These are phyloP conservation scores for Tetrahymena elliotti DNA, from an alignment of 73 alveolate species.

Conservation along the genomic window DNA sequence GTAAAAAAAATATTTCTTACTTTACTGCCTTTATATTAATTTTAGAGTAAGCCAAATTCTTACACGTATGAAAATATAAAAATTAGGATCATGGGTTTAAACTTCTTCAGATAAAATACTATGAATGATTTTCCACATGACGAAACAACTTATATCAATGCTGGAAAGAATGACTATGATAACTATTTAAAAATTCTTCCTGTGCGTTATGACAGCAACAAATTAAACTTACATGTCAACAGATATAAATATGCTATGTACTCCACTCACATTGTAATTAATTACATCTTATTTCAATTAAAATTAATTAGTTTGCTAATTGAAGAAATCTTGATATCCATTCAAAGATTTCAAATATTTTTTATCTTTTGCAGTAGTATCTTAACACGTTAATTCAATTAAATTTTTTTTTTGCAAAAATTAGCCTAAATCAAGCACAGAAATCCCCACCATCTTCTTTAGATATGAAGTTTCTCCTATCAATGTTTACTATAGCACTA, in stretches of 20 bases:
- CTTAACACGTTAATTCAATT: neutral
- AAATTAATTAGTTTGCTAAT: neutral
- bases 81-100: neutral
- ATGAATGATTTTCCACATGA: neutral
- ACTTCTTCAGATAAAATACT: neutral
- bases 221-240: neutral
- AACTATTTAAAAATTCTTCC: neutral
- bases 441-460: conserved; percentile 27
- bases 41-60: neutral
- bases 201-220: neutral
- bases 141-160: neutral
- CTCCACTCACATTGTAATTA: neutral
- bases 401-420: neutral
- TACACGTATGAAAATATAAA: neutral
- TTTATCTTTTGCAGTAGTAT: neutral
- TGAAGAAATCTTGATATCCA: neutral
- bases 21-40: neutral
- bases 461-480: conserved; percentile 38
- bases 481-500: conserved; percentile 10
- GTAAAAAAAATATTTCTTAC: neutral
- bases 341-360: neutral
- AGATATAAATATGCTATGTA: neutral
- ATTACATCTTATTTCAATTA: neutral
- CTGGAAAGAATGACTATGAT: neutral
- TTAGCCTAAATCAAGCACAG: conserved; percentile 7